Conservation (phyloP, 495 filamentous ascomycete species). For the Sabuloglossum arenarium region DNA sequence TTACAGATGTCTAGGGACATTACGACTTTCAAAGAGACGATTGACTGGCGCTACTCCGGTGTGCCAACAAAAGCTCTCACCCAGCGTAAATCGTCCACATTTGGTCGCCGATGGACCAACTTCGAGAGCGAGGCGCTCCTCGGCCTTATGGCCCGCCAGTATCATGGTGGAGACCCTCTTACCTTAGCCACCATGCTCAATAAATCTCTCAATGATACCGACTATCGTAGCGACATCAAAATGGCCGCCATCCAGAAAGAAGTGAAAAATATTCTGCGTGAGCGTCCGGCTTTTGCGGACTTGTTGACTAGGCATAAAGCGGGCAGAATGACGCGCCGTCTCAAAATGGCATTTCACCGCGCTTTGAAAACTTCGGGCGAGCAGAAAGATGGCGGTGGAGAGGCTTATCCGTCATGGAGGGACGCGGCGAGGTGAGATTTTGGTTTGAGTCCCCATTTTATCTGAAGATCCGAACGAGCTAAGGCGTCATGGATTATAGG, state of each 20-base stretch:
- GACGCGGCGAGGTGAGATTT: background rate
- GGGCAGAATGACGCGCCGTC: background rate
- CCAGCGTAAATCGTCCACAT: background rate
- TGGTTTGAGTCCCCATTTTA: no score
- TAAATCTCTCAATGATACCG: background rate
- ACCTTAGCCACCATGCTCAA: background rate
- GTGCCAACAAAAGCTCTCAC: background rate
- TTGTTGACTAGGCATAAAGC: background rate
- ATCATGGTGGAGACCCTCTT: background rate
- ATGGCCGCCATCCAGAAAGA: background rate
- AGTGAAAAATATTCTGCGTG: background rate
- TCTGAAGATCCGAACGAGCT: background rate
- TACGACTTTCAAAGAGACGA: background rate
- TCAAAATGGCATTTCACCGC: background rate
- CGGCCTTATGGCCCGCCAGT: background rate
- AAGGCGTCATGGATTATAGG: background rate
- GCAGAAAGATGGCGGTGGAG: background rate
- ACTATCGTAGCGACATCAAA: background rate
- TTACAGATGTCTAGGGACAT: background rate
- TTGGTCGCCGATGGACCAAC: background rate
- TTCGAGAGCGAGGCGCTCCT: background rate
- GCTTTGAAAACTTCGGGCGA: background rate
- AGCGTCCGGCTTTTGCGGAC: background rate
- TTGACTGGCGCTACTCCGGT: background rate
- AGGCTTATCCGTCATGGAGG: no score